Evolutionary conservation across 2,329 filamentous ascomycete genomes (phyloP), one percentile per base, ranked within the genome.

Genomic region (Xylariaceae sp.): DNA sequence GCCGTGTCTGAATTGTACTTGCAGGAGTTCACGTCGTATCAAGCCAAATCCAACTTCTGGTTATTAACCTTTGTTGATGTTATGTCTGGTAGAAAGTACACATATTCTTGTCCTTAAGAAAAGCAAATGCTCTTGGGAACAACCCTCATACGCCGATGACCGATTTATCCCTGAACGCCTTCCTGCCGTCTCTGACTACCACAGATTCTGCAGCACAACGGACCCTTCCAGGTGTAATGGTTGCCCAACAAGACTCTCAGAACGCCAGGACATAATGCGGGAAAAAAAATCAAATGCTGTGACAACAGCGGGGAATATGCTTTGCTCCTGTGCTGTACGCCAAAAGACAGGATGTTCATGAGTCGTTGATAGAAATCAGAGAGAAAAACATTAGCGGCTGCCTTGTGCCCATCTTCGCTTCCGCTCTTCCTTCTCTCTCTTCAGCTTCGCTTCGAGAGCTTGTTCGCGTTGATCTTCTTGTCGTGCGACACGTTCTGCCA

Each of bases 381-480:
- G 14, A 22, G 39, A 41, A 40, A 32, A 23, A 19, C 27, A 36
- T 49, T 47, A 52, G 39, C 42, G 50, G 19, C 53, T 48, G 22
- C 54, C 48, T 40, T 49, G 45, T 42, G 22, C 34, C 34, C 53
- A 48, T 22, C 55, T 56, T 44, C 54, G 57, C 44, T 50, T 63
- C 33, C 58, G 58, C 37, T 61, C 58, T 29, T 64, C 60, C 38
- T 65, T 65, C 47, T 65, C 59, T 38, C 52, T 50, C 50, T 54
- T 61, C 12, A 61, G 42, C 40, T 55, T 61, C 27, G 64, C 56
- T 32, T 71, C 70, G 4, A 73, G 53, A 3, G 63, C 66, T 47
- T 67, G 62, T 58, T 83, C 80, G 2, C 71, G 71, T 66, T 79
- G 85, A 46, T 91, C 87, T 61, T 91, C 87, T 37, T 75, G 74